Percentiles rank a stretch among this genome's conserved stretches.
phyloP scores from a whole-genome alignment of 768 basidiomycete genomes.

The Austroboletus festivus region DNA sequence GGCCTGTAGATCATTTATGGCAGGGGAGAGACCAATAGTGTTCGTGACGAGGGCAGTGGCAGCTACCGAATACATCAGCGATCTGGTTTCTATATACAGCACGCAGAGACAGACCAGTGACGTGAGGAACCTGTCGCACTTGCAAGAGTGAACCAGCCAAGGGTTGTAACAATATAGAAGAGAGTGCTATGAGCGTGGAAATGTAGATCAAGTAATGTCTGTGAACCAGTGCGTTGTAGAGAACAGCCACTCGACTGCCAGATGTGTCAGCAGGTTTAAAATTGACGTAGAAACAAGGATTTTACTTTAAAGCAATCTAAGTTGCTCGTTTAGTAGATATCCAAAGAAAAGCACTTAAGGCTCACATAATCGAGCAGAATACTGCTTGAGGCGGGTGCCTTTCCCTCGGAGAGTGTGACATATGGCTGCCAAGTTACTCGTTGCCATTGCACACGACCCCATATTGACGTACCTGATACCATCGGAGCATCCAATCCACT shows the following conservation, averaged over 20 bases:
- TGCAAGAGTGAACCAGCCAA: conserved; percentile 43
- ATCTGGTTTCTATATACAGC: conserved; percentile 6
- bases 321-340: conserved; percentile 1
- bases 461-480: conserved; percentile 49
- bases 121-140: conserved; percentile 19
- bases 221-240: conserved; percentile 47
- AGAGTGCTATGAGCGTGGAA: conserved; percentile 48
- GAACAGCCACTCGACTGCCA: conserved; percentile 39
- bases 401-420: conserved; percentile 51
- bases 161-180: conserved; percentile 52
- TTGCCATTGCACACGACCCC: background rate
- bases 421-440: conserved; percentile 50
- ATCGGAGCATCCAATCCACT: conserved; percentile 52
- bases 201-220: conserved; percentile 53
- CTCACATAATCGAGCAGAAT: conserved; percentile 67
- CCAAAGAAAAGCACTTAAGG: background rate
- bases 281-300: background rate
- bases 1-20: conserved; percentile 43
- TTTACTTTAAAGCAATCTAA: conserved; percentile 46
- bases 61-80: conserved; percentile 25
- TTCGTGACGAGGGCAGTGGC: conserved; percentile 39
- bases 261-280: conserved; percentile 3
- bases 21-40: conserved; percentile 43
- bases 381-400: conserved; percentile 52
- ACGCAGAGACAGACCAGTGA: conserved; percentile 6